Conservation (phyloP, 2,329 filamentous ascomycete species). For the Penicillium sp. region DNA sequence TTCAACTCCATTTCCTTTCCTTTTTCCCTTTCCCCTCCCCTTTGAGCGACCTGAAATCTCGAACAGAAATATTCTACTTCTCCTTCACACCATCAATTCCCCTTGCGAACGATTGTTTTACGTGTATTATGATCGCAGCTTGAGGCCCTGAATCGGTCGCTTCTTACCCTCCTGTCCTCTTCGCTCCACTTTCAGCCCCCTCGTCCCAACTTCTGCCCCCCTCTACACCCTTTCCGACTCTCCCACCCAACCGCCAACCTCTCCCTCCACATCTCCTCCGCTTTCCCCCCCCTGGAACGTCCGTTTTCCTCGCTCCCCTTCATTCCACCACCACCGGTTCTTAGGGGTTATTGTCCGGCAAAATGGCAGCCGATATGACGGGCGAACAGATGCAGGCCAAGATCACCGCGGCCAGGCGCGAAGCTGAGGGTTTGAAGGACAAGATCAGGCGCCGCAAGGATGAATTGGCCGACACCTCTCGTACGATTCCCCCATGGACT, state of each 20-base stretch:
- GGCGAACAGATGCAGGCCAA: conserved; percentile 80
- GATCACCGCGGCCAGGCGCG: conserved; percentile 88
- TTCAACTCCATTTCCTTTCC: conserved; percentile 12
- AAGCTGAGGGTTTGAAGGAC: conserved; percentile 97
- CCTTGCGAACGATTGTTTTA: conserved; percentile 18
- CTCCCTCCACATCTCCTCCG: conserved; percentile 12
- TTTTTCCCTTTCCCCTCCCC: conserved; percentile 16
- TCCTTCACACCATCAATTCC: neutral
- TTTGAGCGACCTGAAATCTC: conserved; percentile 11
- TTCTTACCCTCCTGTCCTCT: conserved; percentile 19
- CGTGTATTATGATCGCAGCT: conserved; percentile 31
- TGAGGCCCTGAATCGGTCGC: conserved; percentile 28
- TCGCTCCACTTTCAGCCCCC: conserved; percentile 29
- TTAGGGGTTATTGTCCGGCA: conserved; percentile 36
- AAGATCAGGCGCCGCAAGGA: conserved; percentile 99
- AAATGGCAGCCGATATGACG: conserved; percentile 54
- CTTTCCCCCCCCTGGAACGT: conserved; percentile 18
- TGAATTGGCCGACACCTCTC: conserved; percentile 94
- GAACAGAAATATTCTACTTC: conserved; percentile 6
- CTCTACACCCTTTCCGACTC: conserved; percentile 14
- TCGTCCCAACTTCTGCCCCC: conserved; percentile 16
- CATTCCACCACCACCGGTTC: conserved; percentile 12
- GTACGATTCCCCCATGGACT: conserved; percentile 63
- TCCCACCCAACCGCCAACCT: conserved; percentile 14
- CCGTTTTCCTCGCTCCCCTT: conserved; percentile 14